These are phyloP conservation scores for Cercospora brassicicola DNA, from an alignment of 2,329 filamentous ascomycete genomes.

Conservation along the genomic window DNA sequence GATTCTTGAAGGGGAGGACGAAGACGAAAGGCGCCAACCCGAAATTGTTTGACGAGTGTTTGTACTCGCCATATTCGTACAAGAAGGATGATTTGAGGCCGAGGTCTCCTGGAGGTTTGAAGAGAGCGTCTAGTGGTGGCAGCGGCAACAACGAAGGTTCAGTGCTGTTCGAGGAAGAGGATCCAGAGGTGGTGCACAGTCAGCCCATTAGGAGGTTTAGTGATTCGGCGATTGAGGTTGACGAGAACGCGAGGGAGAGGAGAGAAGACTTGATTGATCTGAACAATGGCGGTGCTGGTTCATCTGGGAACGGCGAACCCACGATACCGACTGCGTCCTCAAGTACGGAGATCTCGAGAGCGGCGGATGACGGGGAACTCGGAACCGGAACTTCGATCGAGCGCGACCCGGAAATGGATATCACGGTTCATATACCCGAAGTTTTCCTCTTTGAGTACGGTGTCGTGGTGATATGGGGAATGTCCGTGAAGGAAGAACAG, in stretches of 20 bases:
- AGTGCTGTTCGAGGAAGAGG: slow-evolving; percentile 26
- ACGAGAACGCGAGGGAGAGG: slow-evolving; percentile 49
- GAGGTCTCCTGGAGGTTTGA: slow-evolving; percentile 32
- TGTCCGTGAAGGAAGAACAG: slow-evolving; percentile 85
- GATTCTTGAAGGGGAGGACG: slow-evolving; percentile 81
- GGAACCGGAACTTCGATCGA: slow-evolving; percentile 17
- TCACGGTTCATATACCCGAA: slow-evolving; percentile 84
- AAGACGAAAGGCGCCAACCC: slow-evolving; percentile 78
- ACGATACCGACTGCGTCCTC: slow-evolving; percentile 24
- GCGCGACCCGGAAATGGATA: slow-evolving; percentile 73
- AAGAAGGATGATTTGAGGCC: slow-evolving; percentile 39
- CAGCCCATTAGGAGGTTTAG: slow-evolving; percentile 63
- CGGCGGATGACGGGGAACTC: slow-evolving; percentile 18
- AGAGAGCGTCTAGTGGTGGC: slow-evolving; percentile 19
- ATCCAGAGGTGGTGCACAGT: slow-evolving; percentile 33
- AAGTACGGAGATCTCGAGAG: slow-evolving; percentile 14
- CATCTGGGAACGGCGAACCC: slow-evolving; percentile 10
- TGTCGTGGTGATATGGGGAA: slow-evolving; percentile 97
- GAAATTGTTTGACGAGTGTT: slow-evolving; percentile 94
- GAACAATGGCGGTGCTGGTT: slow-evolving; percentile 19
- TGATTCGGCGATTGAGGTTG: slow-evolving; percentile 69
- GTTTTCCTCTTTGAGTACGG: slow-evolving; percentile 97
- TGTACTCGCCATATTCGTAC: slow-evolving; percentile 93
- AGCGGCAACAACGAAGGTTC: slow-evolving; percentile 9
- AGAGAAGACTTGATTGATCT: slow-evolving; percentile 42